A percentile compares a stretch with the other conserved stretches of the same genome.
These are phyloP conservation scores for Psilocybe azurescens DNA, from an alignment of 768 basidiomycete species.

Conservation along the genomic window DNA sequence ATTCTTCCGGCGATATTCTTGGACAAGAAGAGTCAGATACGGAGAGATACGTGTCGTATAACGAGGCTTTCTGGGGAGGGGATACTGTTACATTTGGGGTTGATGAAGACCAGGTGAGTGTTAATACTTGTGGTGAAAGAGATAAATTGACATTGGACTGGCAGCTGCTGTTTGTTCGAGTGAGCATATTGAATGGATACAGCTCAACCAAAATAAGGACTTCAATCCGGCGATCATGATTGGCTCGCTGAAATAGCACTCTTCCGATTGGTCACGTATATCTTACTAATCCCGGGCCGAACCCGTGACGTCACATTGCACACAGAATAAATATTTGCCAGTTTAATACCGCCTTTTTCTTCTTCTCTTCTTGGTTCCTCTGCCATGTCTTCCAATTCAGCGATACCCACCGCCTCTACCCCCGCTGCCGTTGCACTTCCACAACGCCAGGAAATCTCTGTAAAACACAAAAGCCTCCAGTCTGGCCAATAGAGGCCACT, in stretches of 20 bases:
- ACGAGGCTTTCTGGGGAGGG: conserved; percentile 16
- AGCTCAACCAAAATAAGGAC: conserved; percentile 8
- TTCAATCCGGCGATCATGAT: background rate
- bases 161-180: conserved; percentile 13
- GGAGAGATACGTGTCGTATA: conserved; percentile 11
- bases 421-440: conserved; percentile 40
- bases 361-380: background rate
- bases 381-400: conserved; percentile 1
- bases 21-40: conserved; percentile 4
- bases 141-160: background rate
- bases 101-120: conserved; percentile 12
- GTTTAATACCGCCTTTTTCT: background rate
- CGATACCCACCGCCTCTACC: background rate
- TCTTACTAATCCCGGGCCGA: background rate
- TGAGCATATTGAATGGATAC: conserved; percentile 11
- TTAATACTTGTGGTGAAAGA: too few species aligned
- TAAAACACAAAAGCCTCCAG: conserved; percentile 49
- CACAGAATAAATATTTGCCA: conserved; percentile 6
- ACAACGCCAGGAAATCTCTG: conserved; percentile 27
- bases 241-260: background rate
- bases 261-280: background rate
- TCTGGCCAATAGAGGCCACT: conserved; percentile 67
- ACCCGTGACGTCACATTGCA: conserved; percentile 10
- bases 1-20: conserved; percentile 13
- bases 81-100: conserved; percentile 4